Percentiles rank a stretch among this genome's conserved stretches.
Conservation (phyloP, 169 alveolate genomes). For the Plasmodium vivax region DNA sequence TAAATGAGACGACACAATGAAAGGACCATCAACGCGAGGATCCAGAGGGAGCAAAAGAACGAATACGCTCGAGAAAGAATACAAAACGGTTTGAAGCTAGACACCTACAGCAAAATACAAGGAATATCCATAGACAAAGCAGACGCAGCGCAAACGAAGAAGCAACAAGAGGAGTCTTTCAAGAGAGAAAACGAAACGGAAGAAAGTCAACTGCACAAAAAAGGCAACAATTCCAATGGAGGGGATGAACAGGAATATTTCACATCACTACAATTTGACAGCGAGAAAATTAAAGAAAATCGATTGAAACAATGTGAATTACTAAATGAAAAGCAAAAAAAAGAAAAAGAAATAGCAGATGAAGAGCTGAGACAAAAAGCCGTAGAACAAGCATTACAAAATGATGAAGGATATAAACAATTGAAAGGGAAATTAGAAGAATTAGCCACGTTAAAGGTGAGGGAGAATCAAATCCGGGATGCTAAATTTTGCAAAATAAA, state of each 20-base stretch:
- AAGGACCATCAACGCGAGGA: slow-evolving; percentile 37
- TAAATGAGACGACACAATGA: slow-evolving; percentile 72
- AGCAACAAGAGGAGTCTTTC: not conserved
- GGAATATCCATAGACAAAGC: slow-evolving; percentile 50
- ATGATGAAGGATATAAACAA: slow-evolving; percentile 61
- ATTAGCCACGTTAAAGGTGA: slow-evolving; percentile 35
- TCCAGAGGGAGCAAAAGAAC: slow-evolving; percentile 68
- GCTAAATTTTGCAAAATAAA: slow-evolving; percentile 31
- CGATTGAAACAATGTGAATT: slow-evolving; percentile 22
- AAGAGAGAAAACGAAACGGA: slow-evolving; percentile 12
- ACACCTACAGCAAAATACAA: slow-evolving; percentile 48
- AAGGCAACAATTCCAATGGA: not conserved
- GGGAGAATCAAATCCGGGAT: slow-evolving; percentile 70
- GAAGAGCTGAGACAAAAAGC: slow-evolving; percentile 46
- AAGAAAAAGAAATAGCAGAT: slow-evolving; percentile 59
- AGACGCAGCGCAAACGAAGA: slow-evolving; percentile 46
- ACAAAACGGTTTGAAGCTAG: slow-evolving; percentile 32
- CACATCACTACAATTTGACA: slow-evolving; percentile 31
- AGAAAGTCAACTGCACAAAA: not conserved
- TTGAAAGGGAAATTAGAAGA: slow-evolving; percentile 60
- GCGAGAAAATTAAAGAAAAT: slow-evolving; percentile 36
- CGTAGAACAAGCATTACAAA: slow-evolving; percentile 48
- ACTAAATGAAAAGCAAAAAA: slow-evolving; percentile 51
- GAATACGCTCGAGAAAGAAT: slow-evolving; percentile 73
- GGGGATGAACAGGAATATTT: not conserved